phyloP scores from a whole-genome alignment of 768 basidiomycete species.

The Leccinum uliginosum region DNA sequence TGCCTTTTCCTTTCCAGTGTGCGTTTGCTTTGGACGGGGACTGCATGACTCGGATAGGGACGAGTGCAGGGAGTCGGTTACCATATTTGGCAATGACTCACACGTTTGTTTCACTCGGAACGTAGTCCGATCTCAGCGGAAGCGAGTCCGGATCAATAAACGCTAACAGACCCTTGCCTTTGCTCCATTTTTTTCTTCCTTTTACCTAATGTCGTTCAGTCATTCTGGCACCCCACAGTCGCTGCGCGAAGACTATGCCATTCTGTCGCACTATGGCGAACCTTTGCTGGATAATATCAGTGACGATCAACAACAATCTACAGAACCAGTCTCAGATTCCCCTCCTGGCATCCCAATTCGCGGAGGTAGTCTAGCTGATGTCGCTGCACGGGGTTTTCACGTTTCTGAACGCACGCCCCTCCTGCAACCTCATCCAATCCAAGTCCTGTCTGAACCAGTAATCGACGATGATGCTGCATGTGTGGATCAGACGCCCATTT shows the following conservation, averaged over 20 bases:
- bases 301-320: slow-evolving; percentile 1
- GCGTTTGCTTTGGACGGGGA: slow-evolving; percentile 21
- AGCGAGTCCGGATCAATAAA: background rate
- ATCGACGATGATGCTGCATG: slow-evolving; percentile 20
- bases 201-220: slow-evolving; percentile 37
- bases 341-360: slow-evolving; percentile 18
- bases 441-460: slow-evolving; percentile 52
- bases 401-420: slow-evolving; percentile 55
- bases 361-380: background rate
- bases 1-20: slow-evolving; percentile 56
- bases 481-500: slow-evolving; percentile 17
- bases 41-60: slow-evolving; percentile 4
- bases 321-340: slow-evolving; percentile 11
- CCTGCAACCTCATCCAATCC: slow-evolving; percentile 43
- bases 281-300: slow-evolving; percentile 47
- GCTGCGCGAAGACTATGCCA: slow-evolving; percentile 61
- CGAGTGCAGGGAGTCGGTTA: too few species aligned
- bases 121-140: too few species aligned
- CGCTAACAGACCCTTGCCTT: background rate
- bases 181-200: background rate
- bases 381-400: background rate
- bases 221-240: slow-evolving; percentile 32
- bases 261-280: slow-evolving; percentile 50
- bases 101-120: background rate
- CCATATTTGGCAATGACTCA: too few species aligned